Conservation (phyloP, 2,329 filamentous ascomycete genomes). For the Neopestalotiopsis rosae region DNA sequence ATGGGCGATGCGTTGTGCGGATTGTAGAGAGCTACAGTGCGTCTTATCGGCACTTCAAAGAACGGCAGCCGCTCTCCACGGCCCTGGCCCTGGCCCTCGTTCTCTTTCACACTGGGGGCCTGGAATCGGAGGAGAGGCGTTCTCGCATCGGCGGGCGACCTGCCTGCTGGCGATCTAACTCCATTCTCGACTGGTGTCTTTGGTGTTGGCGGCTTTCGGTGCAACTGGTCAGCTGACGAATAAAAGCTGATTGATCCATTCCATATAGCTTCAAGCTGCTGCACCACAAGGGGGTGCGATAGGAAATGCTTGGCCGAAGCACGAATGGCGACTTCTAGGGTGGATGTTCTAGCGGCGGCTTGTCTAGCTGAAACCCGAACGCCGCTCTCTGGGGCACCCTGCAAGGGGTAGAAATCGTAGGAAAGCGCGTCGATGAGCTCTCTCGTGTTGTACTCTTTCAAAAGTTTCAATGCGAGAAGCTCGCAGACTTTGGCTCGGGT, state of each 20-base stretch:
- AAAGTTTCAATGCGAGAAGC: constrained; percentile 83
- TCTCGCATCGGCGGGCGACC: constrained; percentile 46
- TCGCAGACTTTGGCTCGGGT: constrained; percentile 91
- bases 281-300: constrained; percentile 88
- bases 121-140: constrained; percentile 57
- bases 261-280: constrained; percentile 97
- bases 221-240: constrained; percentile 83
- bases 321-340: constrained; percentile 90
- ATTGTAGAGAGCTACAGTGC: constrained; percentile 87
- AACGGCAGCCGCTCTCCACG: constrained; percentile 27
- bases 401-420: constrained; percentile 92
- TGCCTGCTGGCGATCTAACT: constrained; percentile 30
- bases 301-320: constrained; percentile 92
- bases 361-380: constrained; percentile 45
- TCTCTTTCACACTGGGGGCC: constrained; percentile 31
- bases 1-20: constrained; percentile 88
- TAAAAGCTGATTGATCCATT: constrained; percentile 95
- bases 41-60: constrained; percentile 55
- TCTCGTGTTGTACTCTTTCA: constrained; percentile 87
- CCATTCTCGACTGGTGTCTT: constrained; percentile 20
- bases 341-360: constrained; percentile 79
- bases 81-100: constrained; percentile 32
- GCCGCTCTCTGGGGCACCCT: constrained; percentile 67
- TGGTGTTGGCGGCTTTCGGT: constrained; percentile 59
- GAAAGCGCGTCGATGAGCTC: constrained; percentile 93